Percentiles rank a stretch among this genome's conserved stretches.
Conservation (phyloP, 345 rosid genomes). For the Combretum micranthum region DNA sequence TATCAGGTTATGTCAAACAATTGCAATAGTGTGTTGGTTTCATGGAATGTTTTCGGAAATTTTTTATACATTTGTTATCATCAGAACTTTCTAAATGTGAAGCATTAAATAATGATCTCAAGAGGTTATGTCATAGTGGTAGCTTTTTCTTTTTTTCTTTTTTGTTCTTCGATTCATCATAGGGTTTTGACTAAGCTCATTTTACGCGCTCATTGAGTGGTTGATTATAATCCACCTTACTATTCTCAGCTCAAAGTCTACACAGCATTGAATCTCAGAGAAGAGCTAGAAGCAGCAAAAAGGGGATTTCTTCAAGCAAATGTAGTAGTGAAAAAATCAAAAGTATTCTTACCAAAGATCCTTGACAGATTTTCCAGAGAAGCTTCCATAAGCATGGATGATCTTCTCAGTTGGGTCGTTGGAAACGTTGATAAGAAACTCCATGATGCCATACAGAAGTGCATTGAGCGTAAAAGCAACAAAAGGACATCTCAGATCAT, state of each 20-base stretch:
- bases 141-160: too few relatives aligned
- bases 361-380: constrained; percentile 70
- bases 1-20: too few relatives aligned
- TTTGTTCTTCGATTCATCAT: too few relatives aligned
- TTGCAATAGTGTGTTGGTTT: too few relatives aligned
- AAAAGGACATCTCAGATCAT: constrained; percentile 50
- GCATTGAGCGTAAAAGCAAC: constrained; percentile 36
- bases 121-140: too few relatives aligned
- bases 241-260: constrained; percentile 52
- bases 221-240: too few relatives aligned
- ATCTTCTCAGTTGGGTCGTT: constrained; percentile 53
- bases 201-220: too few relatives aligned
- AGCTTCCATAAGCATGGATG: constrained; percentile 44
- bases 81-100: too few relatives aligned
- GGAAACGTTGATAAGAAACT: constrained; percentile 59
- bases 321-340: constrained; percentile 47
- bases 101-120: too few relatives aligned
- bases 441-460: constrained; percentile 45
- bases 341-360: constrained; percentile 58
- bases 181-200: too few relatives aligned
- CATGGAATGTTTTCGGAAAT: too few relatives aligned
- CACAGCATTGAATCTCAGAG: constrained; percentile 51
- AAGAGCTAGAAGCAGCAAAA: constrained; percentile 60
- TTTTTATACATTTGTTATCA: too few relatives aligned
- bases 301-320: constrained; percentile 63